Percentiles rank a stretch among this genome's conserved stretches.
Evolutionary conservation across 768 basidiomycete genomes (phyloP).

Genomic region (Rhizopogon rudus): DNA sequence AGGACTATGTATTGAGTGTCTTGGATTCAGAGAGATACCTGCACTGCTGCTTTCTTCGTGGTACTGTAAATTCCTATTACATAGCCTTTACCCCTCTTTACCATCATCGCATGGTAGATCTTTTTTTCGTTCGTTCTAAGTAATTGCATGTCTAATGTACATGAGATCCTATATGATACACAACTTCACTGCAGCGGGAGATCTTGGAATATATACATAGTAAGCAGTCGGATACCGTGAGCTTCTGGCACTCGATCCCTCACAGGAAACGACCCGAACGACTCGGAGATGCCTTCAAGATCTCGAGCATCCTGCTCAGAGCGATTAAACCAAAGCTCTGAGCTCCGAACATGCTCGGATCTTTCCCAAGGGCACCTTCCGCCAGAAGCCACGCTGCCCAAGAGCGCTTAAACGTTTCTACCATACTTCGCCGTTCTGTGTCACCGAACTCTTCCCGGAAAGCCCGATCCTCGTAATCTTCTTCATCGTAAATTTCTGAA

Average conservation of each 20-base stretch:
- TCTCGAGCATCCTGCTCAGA: constrained; percentile 36
- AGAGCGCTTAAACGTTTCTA: constrained; percentile 31
- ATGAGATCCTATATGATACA: too few species aligned
- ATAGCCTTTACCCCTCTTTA: too few species aligned
- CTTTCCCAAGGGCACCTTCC: constrained; percentile 20
- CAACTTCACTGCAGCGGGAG: too few species aligned
- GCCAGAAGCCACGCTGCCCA: constrained; percentile 42
- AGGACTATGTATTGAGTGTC: too few species aligned
- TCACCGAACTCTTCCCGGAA: background rate
- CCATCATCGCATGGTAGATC: too few species aligned
- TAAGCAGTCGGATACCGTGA: background rate
- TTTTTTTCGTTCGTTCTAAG: too few species aligned
- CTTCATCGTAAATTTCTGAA: too few species aligned
- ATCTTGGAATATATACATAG: too few species aligned
- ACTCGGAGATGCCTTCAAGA: constrained; percentile 23
- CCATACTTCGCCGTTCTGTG: constrained; percentile 21
- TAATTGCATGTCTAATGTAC: too few species aligned
- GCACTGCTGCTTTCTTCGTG: too few species aligned
- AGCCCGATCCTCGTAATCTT: constrained; percentile 22
- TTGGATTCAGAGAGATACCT: too few species aligned
- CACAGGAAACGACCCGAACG: background rate
- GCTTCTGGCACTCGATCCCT: background rate
- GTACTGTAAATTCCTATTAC: too few species aligned
- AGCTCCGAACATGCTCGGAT: constrained; percentile 30
- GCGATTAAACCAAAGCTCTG: constrained; percentile 45